Percentiles rank a stretch among this genome's conserved stretches.
These are phyloP conservation scores for Chernovozyma sophiae-reginae DNA, from an alignment of 1,139 yeast genomes.

Conservation along the genomic window DNA sequence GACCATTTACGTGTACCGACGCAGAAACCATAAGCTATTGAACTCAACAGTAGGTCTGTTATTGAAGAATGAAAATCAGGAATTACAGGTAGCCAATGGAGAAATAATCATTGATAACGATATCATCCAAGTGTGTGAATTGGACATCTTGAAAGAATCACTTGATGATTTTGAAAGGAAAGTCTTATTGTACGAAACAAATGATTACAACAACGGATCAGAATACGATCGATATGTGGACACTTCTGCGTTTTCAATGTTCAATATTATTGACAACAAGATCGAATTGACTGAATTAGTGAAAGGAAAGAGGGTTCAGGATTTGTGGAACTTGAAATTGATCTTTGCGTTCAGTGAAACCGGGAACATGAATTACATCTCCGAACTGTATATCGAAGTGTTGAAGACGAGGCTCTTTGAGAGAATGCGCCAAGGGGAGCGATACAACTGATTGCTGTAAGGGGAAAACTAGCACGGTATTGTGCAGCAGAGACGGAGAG, in stretches of 20 bases:
- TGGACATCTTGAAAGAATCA: conserved; percentile 22
- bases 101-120: conserved; percentile 25
- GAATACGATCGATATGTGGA: conserved; percentile 6
- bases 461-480: no score
- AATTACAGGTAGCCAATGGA: conserved; percentile 27
- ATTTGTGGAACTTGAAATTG: conserved; percentile 62
- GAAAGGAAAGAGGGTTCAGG: conserved; percentile 46
- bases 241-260: conserved; percentile 28
- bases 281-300: conserved; percentile 48
- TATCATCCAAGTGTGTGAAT: conserved; percentile 18
- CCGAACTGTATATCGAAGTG: conserved; percentile 3
- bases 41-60: conserved; percentile 35
- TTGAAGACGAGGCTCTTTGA: conserved; percentile 1
- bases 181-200: conserved; percentile 29
- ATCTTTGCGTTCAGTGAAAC: conserved; percentile 59
- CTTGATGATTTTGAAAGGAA: conserved; percentile 33
- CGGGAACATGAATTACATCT: conserved; percentile 4
- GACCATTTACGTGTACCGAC: conserved; percentile 49
- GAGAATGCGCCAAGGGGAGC: not conserved
- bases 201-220: conserved; percentile 6
- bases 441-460: no score
- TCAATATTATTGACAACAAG: conserved; percentile 54
- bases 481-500: no score
- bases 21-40: conserved; percentile 38
- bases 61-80: conserved; percentile 29